A percentile compares a stretch with the other conserved stretches of the same genome.
phyloP scores from a whole-genome alignment of 768 basidiomycete genomes.

The Kwoniella sp. region DNA sequence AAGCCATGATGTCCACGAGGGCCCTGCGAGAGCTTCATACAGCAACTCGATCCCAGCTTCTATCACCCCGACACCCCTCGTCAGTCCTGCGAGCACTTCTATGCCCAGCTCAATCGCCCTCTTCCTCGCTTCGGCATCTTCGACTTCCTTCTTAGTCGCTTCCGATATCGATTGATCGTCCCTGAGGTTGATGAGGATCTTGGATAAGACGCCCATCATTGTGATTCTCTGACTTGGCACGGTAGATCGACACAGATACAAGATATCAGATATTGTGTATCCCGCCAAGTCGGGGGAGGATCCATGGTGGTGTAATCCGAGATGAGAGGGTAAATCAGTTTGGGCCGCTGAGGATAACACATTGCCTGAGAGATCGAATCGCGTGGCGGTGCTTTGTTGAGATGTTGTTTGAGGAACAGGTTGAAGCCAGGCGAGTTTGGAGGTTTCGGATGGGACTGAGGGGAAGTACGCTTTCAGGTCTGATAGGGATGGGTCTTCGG shows the following conservation, averaged over 20 bases:
- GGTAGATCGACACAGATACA: constrained; percentile 75
- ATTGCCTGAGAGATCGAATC: constrained; percentile 72
- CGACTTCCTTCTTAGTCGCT: constrained; percentile 13
- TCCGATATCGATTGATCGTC: constrained; percentile 5
- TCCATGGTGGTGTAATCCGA: constrained; percentile 89
- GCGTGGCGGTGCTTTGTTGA: constrained; percentile 42
- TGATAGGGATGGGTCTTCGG: constrained; percentile 15
- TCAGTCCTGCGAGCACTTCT: constrained; percentile 26
- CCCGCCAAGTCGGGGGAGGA: constrained; percentile 73
- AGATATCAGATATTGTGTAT: constrained; percentile 83
- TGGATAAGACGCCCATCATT: constrained; percentile 73
- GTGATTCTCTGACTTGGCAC: constrained; percentile 79
- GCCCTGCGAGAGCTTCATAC: constrained; percentile 33
- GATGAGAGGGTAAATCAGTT: constrained; percentile 70
- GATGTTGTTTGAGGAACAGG: constrained; percentile 30
- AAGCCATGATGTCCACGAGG: constrained; percentile 10
- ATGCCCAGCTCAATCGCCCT: constrained; percentile 34
- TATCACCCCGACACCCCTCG: constrained; percentile 36
- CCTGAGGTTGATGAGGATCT: constrained; percentile 56
- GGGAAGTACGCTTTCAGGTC: constrained; percentile 64
- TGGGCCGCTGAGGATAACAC: constrained; percentile 66
- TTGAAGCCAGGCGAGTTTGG: constrained; percentile 81
- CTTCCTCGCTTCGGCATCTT: constrained; percentile 16
- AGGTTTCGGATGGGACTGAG: constrained; percentile 66
- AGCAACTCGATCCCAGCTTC: constrained; percentile 48